Percentiles rank a stretch among this genome's conserved stretches.
These are phyloP conservation scores for Kwoniella sp. DNA, from an alignment of 768 basidiomycete genomes.

Conservation along the genomic window DNA sequence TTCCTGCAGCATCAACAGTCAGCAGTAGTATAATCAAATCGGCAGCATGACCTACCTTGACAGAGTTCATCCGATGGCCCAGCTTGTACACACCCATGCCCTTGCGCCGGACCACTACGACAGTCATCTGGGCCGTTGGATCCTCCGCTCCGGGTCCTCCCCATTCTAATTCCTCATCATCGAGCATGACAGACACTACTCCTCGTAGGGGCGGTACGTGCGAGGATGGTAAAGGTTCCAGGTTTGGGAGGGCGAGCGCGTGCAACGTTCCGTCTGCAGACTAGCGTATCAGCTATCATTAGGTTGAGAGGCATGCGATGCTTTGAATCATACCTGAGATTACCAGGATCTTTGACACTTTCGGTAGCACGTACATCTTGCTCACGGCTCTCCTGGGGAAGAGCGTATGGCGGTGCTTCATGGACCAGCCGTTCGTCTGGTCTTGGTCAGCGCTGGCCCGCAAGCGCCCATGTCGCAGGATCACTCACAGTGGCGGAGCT, in stretches of 20 bases:
- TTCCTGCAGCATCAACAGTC: constrained; percentile 29
- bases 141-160: constrained; percentile 33
- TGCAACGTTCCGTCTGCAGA: constrained; percentile 56
- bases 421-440: constrained; percentile 56
- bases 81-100: constrained; percentile 50
- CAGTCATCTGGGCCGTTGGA: constrained; percentile 35
- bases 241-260: constrained; percentile 73
- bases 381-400: constrained; percentile 69
- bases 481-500: constrained; percentile 23
- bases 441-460: background rate
- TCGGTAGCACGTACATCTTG: constrained; percentile 72
- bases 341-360: constrained; percentile 68
- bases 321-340: constrained; percentile 59
- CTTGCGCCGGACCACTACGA: constrained; percentile 48
- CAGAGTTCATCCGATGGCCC: constrained; percentile 31
- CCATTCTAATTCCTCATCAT: constrained; percentile 58
- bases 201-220: constrained; percentile 73
- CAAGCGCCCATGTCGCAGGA: background rate
- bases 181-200: constrained; percentile 73
- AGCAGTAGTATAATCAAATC: background rate
- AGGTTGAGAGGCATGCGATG: background rate
- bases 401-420: constrained; percentile 66
- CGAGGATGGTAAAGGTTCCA: constrained; percentile 64
- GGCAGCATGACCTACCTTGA: constrained; percentile 27
- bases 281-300: background rate